Conservation (phyloP, 73 alveolate species). For the Durusdinium trenchii region DNA sequence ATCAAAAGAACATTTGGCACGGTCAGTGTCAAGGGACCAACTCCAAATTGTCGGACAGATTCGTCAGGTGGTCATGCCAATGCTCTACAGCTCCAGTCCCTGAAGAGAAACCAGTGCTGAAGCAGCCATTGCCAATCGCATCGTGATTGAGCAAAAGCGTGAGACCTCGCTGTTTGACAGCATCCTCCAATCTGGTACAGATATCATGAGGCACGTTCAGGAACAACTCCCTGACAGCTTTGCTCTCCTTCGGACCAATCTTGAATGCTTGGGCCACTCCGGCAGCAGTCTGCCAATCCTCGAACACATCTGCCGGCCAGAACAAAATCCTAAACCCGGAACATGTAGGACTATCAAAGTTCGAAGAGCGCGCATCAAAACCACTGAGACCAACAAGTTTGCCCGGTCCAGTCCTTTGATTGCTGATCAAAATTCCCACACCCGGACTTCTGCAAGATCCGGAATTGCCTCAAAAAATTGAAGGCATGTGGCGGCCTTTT, state of each 20-base stretch:
- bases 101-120: background rate
- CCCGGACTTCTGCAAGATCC: background rate
- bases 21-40: background rate
- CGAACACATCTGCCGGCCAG: too few species aligned
- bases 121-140: background rate
- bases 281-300: background rate
- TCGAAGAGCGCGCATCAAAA: background rate
- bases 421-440: background rate
- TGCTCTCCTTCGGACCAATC: slow-evolving; percentile 4
- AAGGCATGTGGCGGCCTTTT: background rate
- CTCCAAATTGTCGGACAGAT: background rate
- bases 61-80: background rate
- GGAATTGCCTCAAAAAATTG: background rate
- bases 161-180: background rate
- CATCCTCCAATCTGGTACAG: background rate
- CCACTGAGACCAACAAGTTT: background rate
- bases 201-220: background rate
- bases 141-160: background rate
- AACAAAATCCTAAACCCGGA: background rate
- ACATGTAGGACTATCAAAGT: background rate
- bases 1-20: too few species aligned
- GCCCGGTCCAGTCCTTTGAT: background rate
- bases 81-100: background rate
- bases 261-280: background rate
- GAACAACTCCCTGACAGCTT: background rate